Evolutionary conservation across 495 filamentous ascomycete genomes (phyloP).

Genomic region (Diplogelasinospora grovesii): DNA sequence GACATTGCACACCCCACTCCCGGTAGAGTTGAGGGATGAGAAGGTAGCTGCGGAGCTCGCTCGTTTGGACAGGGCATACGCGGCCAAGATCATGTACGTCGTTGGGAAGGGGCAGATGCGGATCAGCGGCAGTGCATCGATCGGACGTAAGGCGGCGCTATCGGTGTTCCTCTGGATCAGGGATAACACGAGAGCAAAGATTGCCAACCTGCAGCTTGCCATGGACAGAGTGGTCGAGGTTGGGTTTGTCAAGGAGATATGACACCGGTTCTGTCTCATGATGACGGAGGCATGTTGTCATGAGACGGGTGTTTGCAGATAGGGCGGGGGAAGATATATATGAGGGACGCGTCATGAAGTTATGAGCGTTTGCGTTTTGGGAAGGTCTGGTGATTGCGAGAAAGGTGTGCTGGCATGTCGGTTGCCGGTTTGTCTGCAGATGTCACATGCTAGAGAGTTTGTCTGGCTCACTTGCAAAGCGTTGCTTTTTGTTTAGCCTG

Average conservation of each 20-base stretch:
- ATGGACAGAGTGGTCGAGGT: slow-evolving; percentile 61
- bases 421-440: too few relatives aligned
- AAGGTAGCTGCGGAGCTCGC: slow-evolving; percentile 38
- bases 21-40: slow-evolving; percentile 28
- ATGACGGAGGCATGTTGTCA: too few relatives aligned
- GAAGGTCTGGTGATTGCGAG: too few relatives aligned
- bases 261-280: background rate
- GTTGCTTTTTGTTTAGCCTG: too few relatives aligned
- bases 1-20: slow-evolving; percentile 1
- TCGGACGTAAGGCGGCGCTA: slow-evolving; percentile 42
- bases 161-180: slow-evolving; percentile 59
- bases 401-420: too few relatives aligned
- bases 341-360: too few relatives aligned
- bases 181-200: slow-evolving; percentile 61
- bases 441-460: too few relatives aligned
- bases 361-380: too few relatives aligned
- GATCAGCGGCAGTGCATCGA: slow-evolving; percentile 39
- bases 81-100: slow-evolving; percentile 59
- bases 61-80: slow-evolving; percentile 49
- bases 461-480: too few relatives aligned
- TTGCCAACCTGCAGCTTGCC: slow-evolving; percentile 52
- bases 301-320: too few relatives aligned
- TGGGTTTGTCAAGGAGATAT: slow-evolving; percentile 64
- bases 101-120: slow-evolving; percentile 68
- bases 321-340: too few relatives aligned